phyloP scores from a whole-genome alignment of 129 eudicot species.

The Flaveria bidentis region DNA sequence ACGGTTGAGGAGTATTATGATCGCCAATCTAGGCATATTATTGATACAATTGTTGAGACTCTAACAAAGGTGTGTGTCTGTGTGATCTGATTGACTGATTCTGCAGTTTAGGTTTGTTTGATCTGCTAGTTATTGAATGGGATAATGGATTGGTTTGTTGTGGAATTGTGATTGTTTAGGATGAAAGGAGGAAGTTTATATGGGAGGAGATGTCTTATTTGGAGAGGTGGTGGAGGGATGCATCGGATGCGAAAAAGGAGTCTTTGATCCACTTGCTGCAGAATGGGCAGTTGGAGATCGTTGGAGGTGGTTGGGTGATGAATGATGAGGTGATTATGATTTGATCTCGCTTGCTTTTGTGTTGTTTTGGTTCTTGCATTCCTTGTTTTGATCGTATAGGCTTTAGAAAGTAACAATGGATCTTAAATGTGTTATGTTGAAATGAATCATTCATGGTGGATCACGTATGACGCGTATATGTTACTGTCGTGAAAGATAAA shows the following conservation, averaged over 20 bases:
- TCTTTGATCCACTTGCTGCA: slow-evolving; percentile 63
- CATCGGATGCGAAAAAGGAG: slow-evolving; percentile 57
- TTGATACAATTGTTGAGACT: slow-evolving; percentile 90
- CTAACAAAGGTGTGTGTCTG: slow-evolving; percentile 62
- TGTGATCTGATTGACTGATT: too few species aligned
- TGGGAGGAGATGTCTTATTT: slow-evolving; percentile 99
- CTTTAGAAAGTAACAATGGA: too few species aligned
- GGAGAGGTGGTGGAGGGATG: slow-evolving; percentile 99
- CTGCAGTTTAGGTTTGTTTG: too few species aligned
- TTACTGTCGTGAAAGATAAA: not conserved
- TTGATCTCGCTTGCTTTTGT: slow-evolving; percentile 8
- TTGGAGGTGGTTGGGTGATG: slow-evolving; percentile 99
- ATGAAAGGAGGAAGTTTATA: slow-evolving; percentile 83
- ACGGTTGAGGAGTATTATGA: slow-evolving; percentile 98
- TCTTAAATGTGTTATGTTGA: slow-evolving; percentile 15
- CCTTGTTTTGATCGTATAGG: not conserved
- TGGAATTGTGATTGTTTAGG: slow-evolving; percentile 41
- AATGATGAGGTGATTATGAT: slow-evolving; percentile 78
- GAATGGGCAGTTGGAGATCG: slow-evolving; percentile 97
- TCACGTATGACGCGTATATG: not conserved
- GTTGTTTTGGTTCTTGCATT: not conserved
- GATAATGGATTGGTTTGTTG: not conserved
- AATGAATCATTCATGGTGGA: not conserved
- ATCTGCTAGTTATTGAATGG: not conserved
- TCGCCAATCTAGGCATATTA: slow-evolving; percentile 72